Percentiles rank a stretch among this genome's conserved stretches.
phyloP scores from a whole-genome alignment of 352 stramenopile species.

The Phytophthora rubi region DNA sequence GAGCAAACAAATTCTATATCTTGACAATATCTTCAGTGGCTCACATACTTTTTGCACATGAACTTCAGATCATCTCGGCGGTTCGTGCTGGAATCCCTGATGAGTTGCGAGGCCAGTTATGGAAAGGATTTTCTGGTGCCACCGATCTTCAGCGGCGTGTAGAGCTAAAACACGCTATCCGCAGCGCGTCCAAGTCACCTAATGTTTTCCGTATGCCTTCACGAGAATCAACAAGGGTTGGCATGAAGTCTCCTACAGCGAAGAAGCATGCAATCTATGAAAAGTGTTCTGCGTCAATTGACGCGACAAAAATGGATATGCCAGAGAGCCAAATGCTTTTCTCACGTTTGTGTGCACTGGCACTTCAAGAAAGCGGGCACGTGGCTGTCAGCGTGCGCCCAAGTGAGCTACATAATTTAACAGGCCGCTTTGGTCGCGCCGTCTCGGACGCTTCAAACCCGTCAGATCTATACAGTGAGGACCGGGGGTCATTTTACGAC shows the following conservation, averaged over 20 bases:
- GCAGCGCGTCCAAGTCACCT: conserved; percentile 56
- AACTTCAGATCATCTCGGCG: conserved; percentile 69
- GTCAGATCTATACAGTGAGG: too few species aligned
- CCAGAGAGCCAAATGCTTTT: conserved; percentile 76
- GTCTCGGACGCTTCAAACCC: conserved; percentile 41
- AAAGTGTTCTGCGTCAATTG: conserved; percentile 52
- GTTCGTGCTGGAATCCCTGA: conserved; percentile 79
- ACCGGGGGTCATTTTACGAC: too few species aligned
- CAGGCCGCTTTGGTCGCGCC: neutral
- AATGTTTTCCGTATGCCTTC: conserved; percentile 36
- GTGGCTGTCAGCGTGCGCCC: conserved; percentile 21
- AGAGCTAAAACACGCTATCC: conserved; percentile 64
- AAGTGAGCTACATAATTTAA: neutral
- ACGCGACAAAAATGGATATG: conserved; percentile 43
- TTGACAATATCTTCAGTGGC: neutral
- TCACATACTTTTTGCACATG: neutral
- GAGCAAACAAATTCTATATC: conserved; percentile 4
- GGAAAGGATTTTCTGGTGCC: conserved; percentile 79
- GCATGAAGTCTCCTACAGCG: conserved; percentile 15
- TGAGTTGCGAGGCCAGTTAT: conserved; percentile 74
- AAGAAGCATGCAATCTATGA: conserved; percentile 57
- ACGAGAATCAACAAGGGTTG: conserved; percentile 24
- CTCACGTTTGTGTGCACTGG: conserved; percentile 57
- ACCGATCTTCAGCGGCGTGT: conserved; percentile 60
- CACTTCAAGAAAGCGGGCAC: conserved; percentile 52